Evolutionary conservation across 352 stramenopile genomes (phyloP), one percentile per base, ranked within the genome.

Genomic region (Peronospora farinosa): DNA sequence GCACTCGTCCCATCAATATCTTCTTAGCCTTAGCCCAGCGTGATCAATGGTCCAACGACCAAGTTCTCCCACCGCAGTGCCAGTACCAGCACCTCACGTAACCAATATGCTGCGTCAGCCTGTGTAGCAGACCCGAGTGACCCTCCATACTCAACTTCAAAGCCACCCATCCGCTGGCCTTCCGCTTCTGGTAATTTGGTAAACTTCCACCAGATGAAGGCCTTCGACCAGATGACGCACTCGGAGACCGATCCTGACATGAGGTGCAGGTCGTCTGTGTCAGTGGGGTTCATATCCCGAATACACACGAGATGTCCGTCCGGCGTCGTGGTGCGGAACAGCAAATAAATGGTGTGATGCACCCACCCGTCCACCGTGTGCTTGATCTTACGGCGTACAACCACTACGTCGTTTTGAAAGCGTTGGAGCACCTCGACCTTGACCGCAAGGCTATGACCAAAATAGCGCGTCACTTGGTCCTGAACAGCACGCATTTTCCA

Each of bases 261-360:
- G 12, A 64, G n/a, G 16, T 64, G 55, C 36, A 74, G 51, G 32
- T 75, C 61, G 13, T 68, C 57, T 11, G 43, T 27, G 47, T 82
- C 70, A 11, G 72, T 57, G 0, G 72, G 63, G 40, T 83, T 71
- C 61, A 86, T 74, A 37, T 82, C 74, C 16, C 74, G 74, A 35
- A 88, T 78, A 47, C 72, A 88, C 37, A 88, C 72, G 27, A 82
- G 48, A 48, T 83, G 78, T 37, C 77, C 77, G 45, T 86, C 67
- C 0, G 69, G 60, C 7, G 70, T 88, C 65, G 86, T 67, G 21
- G 72, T 83, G 41, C 77, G 77, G 53, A 88, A 86, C 11, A 84
- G 60, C 43, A 88, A 32, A 55, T 86, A 88, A 47, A 86, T 80
- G 6, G 77, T 86, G 57, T 84, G 65, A 60, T 80, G 69, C 21